These are phyloP conservation scores for Exobasidium rhododendri DNA, from an alignment of 1,284 basidiomycete species.

Conservation along the genomic window DNA sequence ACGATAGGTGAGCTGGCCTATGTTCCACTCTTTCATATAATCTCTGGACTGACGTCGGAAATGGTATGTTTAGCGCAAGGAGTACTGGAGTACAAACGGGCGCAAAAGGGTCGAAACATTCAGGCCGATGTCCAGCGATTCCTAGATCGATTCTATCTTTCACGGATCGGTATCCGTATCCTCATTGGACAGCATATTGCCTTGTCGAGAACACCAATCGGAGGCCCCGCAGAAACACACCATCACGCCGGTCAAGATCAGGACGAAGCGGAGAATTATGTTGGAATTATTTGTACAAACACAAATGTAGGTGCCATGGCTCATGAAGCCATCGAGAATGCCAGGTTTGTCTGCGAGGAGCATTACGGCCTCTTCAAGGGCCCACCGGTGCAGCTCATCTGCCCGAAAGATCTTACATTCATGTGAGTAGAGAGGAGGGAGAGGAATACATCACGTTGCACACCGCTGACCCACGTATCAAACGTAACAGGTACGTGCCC, in stretches of 20 bases:
- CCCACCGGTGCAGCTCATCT: slow-evolving; percentile 94
- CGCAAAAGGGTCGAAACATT: slow-evolving; percentile 58
- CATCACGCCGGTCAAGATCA: slow-evolving; percentile 16
- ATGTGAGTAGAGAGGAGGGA: slow-evolving; percentile 55
- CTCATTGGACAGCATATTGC: slow-evolving; percentile 55
- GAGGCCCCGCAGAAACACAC: slow-evolving; percentile 14
- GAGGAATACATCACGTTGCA: not conserved
- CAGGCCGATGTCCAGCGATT: slow-evolving; percentile 89
- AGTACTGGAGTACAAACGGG: slow-evolving; percentile 64
- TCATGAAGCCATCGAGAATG: slow-evolving; percentile 97
- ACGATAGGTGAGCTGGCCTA: slow-evolving; percentile 57
- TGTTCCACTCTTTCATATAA: not conserved
- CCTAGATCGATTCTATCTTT: slow-evolving; percentile 96
- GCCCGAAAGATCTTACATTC: slow-evolving; percentile 80
- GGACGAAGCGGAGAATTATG: slow-evolving; percentile 65
- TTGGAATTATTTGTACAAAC: slow-evolving; percentile 96
- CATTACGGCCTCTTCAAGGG: slow-evolving; percentile 85
- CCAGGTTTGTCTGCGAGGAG: slow-evolving; percentile 95
- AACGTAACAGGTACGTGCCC: slow-evolving; percentile 70
- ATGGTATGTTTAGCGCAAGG: slow-evolving; percentile 62
- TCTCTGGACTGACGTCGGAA: not conserved
- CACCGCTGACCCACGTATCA: not conserved
- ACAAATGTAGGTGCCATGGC: slow-evolving; percentile 60
- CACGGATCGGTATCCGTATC: slow-evolving; percentile 68
- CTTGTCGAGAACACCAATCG: slow-evolving; percentile 31